These are phyloP conservation scores for Penicillium arizonense DNA, from an alignment of 495 filamentous ascomycete species.

Conservation along the genomic window DNA sequence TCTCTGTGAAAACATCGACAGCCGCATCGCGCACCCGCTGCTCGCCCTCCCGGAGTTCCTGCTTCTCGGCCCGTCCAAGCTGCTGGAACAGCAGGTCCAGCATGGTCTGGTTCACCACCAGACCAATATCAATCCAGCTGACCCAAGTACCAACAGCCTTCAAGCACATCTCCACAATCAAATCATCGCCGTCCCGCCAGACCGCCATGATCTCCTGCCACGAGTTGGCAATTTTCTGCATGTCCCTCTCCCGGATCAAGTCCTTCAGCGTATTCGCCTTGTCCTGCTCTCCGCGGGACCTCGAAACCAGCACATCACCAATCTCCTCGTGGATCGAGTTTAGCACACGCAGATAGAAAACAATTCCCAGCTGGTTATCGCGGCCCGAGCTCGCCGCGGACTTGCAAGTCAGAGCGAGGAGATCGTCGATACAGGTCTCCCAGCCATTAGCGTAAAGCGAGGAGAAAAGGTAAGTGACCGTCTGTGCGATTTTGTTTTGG, in stretches of 20 bases:
- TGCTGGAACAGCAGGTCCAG: constrained; percentile 79
- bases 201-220: constrained; percentile 88
- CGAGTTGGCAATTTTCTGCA: constrained; percentile 76
- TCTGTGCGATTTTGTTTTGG: constrained; percentile 97
- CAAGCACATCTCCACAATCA: constrained; percentile 79
- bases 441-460: constrained; percentile 79
- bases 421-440: constrained; percentile 85
- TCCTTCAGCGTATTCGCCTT: constrained; percentile 86
- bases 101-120: constrained; percentile 86
- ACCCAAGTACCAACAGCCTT: constrained; percentile 92
- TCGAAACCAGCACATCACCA: constrained; percentile 81
- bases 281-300: constrained; percentile 70
- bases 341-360: constrained; percentile 85
- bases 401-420: constrained; percentile 62
- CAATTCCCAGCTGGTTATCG: constrained; percentile 72
- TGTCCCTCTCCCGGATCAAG: constrained; percentile 77
- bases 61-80: constrained; percentile 57
- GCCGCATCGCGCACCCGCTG: constrained; percentile 82
- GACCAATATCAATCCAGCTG: constrained; percentile 93
- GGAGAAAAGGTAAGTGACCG: constrained; percentile 87
- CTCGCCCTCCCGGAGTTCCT: constrained; percentile 51
- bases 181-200: constrained; percentile 72
- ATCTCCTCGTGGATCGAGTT: constrained; percentile 95
- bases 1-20: constrained; percentile 90
- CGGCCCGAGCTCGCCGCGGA: constrained; percentile 45